Conservation (phyloP, 345 rosid species). For the Camelina hispida region DNA sequence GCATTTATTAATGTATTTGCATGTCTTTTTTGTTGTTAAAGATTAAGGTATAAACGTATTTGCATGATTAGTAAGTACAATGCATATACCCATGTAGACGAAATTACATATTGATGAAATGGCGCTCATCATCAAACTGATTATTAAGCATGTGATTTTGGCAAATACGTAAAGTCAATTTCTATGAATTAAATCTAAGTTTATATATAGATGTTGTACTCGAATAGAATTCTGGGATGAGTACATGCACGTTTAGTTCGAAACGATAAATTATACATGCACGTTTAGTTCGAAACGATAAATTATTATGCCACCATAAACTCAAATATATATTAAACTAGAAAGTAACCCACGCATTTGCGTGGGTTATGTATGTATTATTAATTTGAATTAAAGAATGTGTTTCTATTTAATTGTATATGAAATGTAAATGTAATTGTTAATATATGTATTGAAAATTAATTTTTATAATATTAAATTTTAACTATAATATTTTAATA, state of each 20-base stretch:
- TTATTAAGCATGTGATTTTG: slow-evolving; percentile 17
- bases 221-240: neutral
- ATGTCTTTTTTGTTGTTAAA: slow-evolving; percentile 2
- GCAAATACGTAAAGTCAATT: neutral
- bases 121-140: neutral
- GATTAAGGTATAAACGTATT: neutral
- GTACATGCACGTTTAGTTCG: neutral
- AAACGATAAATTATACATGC: neutral
- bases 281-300: neutral
- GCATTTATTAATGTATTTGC: slow-evolving; percentile 30
- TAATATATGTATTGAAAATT: too few species aligned
- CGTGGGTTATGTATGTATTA: too few species aligned
- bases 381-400: too few species aligned
- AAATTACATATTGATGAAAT: slow-evolving; percentile 8
- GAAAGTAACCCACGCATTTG: too few species aligned
- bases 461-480: too few species aligned
- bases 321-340: neutral
- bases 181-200: slow-evolving; percentile 1
- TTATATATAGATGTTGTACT: slow-evolving; percentile 8
- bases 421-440: too few species aligned
- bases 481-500: too few species aligned
- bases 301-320: slow-evolving; percentile 15
- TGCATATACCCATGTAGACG: slow-evolving; percentile 2
- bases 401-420: too few species aligned
- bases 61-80: slow-evolving; percentile 36